A percentile compares a stretch with the other conserved stretches of the same genome.
These are phyloP conservation scores for Fraxinus nigra DNA, from an alignment of 305 asterid species.

Conservation along the genomic window DNA sequence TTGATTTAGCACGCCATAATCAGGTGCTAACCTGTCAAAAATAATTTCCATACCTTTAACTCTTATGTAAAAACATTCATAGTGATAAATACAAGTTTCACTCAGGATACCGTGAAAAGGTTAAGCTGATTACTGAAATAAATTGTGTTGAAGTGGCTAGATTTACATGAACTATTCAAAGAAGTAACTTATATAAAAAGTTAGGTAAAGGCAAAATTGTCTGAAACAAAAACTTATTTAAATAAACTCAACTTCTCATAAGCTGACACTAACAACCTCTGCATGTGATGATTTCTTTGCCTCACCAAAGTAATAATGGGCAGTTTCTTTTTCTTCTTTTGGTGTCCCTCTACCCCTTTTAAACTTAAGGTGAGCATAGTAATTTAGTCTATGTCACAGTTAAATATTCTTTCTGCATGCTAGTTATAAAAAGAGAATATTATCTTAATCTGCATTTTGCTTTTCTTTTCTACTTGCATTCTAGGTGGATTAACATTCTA, in stretches of 20 bases:
- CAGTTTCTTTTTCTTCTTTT: neutral
- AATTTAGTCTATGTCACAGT: neutral
- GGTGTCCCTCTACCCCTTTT: neutral
- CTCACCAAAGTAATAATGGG: neutral
- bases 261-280: neutral
- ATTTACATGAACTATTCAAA: neutral
- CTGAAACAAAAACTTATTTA: neutral
- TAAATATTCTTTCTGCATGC: neutral
- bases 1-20: too few relatives aligned
- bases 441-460: neutral
- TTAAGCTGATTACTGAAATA: neutral
- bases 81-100: too few relatives aligned
- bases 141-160: neutral
- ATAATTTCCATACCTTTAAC: too few relatives aligned
- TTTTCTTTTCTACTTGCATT: constrained; percentile 8
- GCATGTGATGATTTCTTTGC: neutral
- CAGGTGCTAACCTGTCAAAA: too few relatives aligned
- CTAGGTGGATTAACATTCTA: constrained; percentile 8
- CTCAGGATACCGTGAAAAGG: too few relatives aligned
- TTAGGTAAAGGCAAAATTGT: neutral
- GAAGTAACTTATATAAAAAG: neutral
- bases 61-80: too few relatives aligned
- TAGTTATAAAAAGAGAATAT: neutral
- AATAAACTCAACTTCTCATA: neutral
- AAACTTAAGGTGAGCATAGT: neutral